These are phyloP conservation scores for Violaceomyces palustris DNA, from an alignment of 1,284 basidiomycete genomes.

Conservation along the genomic window DNA sequence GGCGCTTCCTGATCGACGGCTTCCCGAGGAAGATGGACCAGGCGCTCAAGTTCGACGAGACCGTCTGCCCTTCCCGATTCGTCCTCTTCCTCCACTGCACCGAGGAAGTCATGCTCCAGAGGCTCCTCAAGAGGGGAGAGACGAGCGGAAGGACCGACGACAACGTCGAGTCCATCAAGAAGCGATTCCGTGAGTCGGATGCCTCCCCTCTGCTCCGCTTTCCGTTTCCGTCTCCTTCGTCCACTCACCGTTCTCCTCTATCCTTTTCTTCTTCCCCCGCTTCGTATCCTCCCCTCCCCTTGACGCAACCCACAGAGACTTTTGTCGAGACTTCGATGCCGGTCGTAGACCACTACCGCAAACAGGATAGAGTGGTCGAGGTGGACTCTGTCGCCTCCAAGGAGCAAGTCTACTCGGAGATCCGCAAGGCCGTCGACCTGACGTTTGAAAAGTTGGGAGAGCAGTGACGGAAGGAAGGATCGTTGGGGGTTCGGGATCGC, in stretches of 20 bases:
- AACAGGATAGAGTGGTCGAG: conserved; percentile 70
- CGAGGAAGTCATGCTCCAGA: conserved; percentile 78
- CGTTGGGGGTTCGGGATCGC: too few relatives aligned
- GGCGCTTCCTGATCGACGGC: conserved; percentile 91
- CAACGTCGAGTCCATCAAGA: conserved; percentile 90
- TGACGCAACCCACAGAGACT: conserved; percentile 66
- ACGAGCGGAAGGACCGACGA: conserved; percentile 95
- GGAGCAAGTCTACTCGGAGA: conserved; percentile 46
- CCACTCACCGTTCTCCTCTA: background rate
- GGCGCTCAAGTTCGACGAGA: conserved; percentile 83
- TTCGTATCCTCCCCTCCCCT: too few relatives aligned
- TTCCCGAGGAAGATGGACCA: conserved; percentile 99
- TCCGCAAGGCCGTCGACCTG: conserved; percentile 40
- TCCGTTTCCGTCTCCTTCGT: background rate
- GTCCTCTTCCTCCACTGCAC: conserved; percentile 87
- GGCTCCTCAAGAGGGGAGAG: conserved; percentile 82
- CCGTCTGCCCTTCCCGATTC: conserved; percentile 67
- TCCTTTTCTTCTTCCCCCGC: background rate
- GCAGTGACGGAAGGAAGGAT: too few relatives aligned
- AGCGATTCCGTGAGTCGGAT: conserved; percentile 79
- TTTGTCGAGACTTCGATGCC: conserved; percentile 93
- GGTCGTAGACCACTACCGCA: conserved; percentile 80
- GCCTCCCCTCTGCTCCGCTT: too few relatives aligned
- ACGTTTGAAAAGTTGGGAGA: conserved; percentile 23
- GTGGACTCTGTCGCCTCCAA: conserved; percentile 56